Evolutionary conservation across 2,329 filamentous ascomycete genomes (phyloP), one percentile per base, ranked within the genome.

Genomic region (Alternaria sp.): DNA sequence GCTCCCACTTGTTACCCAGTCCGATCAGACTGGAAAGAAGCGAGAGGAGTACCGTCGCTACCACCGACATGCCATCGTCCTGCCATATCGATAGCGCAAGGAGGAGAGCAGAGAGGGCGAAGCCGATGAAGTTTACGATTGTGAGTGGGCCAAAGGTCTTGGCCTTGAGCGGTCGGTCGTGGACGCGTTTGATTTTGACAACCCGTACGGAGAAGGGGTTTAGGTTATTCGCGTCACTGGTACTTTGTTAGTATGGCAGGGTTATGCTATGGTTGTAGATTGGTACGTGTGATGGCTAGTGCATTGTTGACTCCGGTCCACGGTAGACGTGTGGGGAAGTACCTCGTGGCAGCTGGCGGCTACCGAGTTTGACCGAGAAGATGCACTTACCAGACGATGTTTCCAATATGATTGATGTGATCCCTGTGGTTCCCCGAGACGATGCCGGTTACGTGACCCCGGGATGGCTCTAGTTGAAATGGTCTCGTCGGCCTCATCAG

Each of bases 21-120:
- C 85, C 85, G 32, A 85, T 83, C 8, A 86, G 72, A 3, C 81
- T 84, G 8, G 84, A 84, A 15, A 87, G 78, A 6, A 82, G 69
- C 4, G 84, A 85, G 6, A 87, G 77, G 1, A 83, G 76, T 30
- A 83, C 66, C 3, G 81, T 84, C 3, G 85, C 82, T 10, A 86
- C 62, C 19, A 86, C 71, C 4, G 84, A 85, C 80, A 85, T 84
- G 62, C 84, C 85, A 67, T 86, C 85, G 3, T 80, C 69, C 30
- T 79, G 78, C 44, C 76, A 73, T 61, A 85, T 81, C 1, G 84
- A 84, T 2, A 83, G 66, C 5, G 70, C 79, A 23, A 86, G 74
- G 4, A 86, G 76, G 15, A 80, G 70, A 23, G 77, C 63, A 9
- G 83, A 82, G 53, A 85, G 79, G 13, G 70, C 61, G 56, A 80